These are phyloP conservation scores for Pisolithus orientalis DNA, from an alignment of 768 basidiomycete species.

Conservation along the genomic window DNA sequence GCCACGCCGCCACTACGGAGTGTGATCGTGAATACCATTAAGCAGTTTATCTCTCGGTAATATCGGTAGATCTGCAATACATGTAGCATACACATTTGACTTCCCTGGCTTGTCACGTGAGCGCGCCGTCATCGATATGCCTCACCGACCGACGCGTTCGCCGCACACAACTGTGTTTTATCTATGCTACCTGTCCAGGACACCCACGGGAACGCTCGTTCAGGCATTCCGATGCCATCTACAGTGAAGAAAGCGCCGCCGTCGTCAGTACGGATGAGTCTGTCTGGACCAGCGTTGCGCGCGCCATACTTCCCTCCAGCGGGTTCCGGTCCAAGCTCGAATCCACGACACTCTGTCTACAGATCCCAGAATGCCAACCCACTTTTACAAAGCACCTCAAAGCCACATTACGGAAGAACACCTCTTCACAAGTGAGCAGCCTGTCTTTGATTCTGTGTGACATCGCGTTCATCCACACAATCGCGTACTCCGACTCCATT, in stretches of 20 bases:
- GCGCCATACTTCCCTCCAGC: conserved; percentile 39
- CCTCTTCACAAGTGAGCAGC: conserved; percentile 57
- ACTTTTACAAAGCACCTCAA: conserved; percentile 61
- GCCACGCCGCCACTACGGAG: not conserved
- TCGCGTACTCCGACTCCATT: not conserved
- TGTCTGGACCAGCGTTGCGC: conserved; percentile 70
- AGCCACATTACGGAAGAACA: conserved; percentile 63
- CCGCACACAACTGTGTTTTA: too few relatives aligned
- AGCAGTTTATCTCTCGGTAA: not conserved
- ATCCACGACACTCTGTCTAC: conserved; percentile 64
- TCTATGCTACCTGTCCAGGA: conserved; percentile 50
- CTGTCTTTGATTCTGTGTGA: not conserved
- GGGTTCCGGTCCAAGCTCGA: conserved; percentile 34
- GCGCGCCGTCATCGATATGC: not conserved
- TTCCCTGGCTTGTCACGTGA: not conserved
- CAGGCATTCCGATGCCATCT: conserved; percentile 69
- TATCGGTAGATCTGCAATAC: conserved; percentile 9
- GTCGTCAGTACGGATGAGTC: conserved; percentile 54
- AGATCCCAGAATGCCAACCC: conserved; percentile 66
- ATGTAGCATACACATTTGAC: conserved; percentile 22
- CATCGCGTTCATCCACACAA: conserved; percentile 4
- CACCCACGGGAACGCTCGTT: conserved; percentile 43
- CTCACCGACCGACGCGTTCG: too few relatives aligned
- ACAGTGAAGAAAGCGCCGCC: conserved; percentile 62
- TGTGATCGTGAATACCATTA: conserved; percentile 10